phyloP scores from a whole-genome alignment of 2,329 filamentous ascomycete genomes.

The Diplodia intermedia region DNA sequence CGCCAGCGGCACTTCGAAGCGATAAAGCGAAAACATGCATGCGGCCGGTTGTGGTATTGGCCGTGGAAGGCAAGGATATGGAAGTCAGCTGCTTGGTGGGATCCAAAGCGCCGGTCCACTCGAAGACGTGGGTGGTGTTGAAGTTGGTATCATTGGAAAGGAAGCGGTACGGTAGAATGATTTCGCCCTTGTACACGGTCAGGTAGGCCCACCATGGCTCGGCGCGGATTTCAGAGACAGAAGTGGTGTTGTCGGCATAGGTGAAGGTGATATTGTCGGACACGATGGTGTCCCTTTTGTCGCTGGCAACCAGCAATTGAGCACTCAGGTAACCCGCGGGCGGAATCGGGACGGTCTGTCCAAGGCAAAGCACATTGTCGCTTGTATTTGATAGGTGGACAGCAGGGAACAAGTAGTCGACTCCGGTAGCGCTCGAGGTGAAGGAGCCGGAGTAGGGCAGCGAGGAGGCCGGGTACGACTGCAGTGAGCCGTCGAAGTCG shows the following conservation, averaged over 20 bases:
- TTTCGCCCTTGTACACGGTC: slow-evolving; percentile 55
- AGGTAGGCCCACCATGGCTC: slow-evolving; percentile 55
- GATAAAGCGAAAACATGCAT: slow-evolving; percentile 52
- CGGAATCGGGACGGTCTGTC: slow-evolving; percentile 50
- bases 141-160: slow-evolving; percentile 51
- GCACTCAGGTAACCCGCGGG: slow-evolving; percentile 50
- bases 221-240: slow-evolving; percentile 53
- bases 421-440: slow-evolving; percentile 51
- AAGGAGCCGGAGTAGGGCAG: slow-evolving; percentile 45
- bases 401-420: slow-evolving; percentile 55
- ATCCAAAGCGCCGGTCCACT: slow-evolving; percentile 51
- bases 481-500: slow-evolving; percentile 52
- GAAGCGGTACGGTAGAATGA: slow-evolving; percentile 47
- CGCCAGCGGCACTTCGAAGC: slow-evolving; percentile 41
- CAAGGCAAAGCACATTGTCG: slow-evolving; percentile 56
- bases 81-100: slow-evolving; percentile 49
- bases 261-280: slow-evolving; percentile 53
- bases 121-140: slow-evolving; percentile 56
- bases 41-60: slow-evolving; percentile 46
- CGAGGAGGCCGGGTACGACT: slow-evolving; percentile 52
- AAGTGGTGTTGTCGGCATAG: slow-evolving; percentile 53
- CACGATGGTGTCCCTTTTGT: slow-evolving; percentile 50
- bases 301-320: slow-evolving; percentile 54
- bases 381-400: slow-evolving; percentile 36
- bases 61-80: slow-evolving; percentile 52